These are phyloP conservation scores for Capillidium rhysosporum DNA, from an alignment of 371 early-diverging fungal species.

Conservation along the genomic window DNA sequence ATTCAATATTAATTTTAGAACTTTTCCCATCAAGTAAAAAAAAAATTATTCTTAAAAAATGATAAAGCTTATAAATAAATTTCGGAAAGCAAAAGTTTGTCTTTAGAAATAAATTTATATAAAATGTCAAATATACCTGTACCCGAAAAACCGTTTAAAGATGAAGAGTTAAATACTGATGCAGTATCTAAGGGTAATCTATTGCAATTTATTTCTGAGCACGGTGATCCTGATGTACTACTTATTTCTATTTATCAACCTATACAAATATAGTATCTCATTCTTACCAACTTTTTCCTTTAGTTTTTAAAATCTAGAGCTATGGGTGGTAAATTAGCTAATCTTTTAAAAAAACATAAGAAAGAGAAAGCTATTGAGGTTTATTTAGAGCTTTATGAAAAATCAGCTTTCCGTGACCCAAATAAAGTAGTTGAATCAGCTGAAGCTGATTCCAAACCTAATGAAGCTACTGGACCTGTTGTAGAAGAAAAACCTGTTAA, in stretches of 20 bases:
- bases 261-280: not conserved
- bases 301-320: constrained; percentile 22
- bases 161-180: not conserved
- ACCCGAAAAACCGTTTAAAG: not conserved
- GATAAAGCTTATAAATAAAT: too few species aligned
- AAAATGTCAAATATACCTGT: not conserved
- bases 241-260: not conserved
- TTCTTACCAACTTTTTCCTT: too few species aligned
- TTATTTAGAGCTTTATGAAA: constrained; percentile 28
- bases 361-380: constrained; percentile 26
- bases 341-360: constrained; percentile 24
- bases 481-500: constrained; percentile 15
- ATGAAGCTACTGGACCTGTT: constrained; percentile 9
- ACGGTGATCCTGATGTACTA: not conserved
- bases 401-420: constrained; percentile 24
- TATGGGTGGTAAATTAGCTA: constrained; percentile 26
- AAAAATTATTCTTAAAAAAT: too few species aligned
- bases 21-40: too few species aligned
- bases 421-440: not conserved
- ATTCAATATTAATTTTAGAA: too few species aligned
- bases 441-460: constrained; percentile 14
- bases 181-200: not conserved
- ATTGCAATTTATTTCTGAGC: not conserved
- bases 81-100: too few species aligned
- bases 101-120: too few species aligned